A percentile compares a stretch with the other conserved stretches of the same genome.
Conservation (phyloP, 805 yeast species). For the Candida arabinofermentans region DNA sequence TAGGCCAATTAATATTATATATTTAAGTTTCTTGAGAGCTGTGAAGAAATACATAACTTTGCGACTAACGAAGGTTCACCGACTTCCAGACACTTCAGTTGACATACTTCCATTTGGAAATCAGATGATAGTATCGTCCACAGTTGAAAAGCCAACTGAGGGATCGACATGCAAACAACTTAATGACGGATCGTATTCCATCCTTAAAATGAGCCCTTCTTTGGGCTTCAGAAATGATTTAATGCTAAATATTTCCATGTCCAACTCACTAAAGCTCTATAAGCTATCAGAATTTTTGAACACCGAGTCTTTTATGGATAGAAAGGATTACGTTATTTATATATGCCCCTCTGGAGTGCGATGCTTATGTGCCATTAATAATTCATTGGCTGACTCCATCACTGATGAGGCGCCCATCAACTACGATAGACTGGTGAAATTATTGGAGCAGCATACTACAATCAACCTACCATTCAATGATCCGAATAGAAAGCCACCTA, state of each 20-base stretch:
- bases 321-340: conserved; percentile 38
- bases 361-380: conserved; percentile 36
- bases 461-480: conserved; percentile 13
- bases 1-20: conserved; percentile 31
- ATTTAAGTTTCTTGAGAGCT: conserved; percentile 48
- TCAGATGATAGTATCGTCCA: conserved; percentile 32
- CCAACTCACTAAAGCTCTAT: conserved; percentile 15
- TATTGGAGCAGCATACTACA: conserved; percentile 35
- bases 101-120: conserved; percentile 49
- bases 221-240: conserved; percentile 43
- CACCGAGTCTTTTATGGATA: conserved; percentile 16
- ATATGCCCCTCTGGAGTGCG: conserved; percentile 56
- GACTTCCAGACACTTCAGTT: conserved; percentile 24
- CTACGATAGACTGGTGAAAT: conserved; percentile 31
- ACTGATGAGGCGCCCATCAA: conserved; percentile 40
- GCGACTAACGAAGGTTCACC: conserved; percentile 19
- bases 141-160: conserved; percentile 16
- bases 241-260: conserved; percentile 31
- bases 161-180: not conserved
- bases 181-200: conserved; percentile 19
- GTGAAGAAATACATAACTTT: conserved; percentile 37
- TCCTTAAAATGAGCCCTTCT: conserved; percentile 45
- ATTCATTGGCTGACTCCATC: conserved; percentile 32
- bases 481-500: not conserved
- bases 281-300: conserved; percentile 15